phyloP scores from a whole-genome alignment of 1,139 yeast species.

The Blastobotrys elegans region DNA sequence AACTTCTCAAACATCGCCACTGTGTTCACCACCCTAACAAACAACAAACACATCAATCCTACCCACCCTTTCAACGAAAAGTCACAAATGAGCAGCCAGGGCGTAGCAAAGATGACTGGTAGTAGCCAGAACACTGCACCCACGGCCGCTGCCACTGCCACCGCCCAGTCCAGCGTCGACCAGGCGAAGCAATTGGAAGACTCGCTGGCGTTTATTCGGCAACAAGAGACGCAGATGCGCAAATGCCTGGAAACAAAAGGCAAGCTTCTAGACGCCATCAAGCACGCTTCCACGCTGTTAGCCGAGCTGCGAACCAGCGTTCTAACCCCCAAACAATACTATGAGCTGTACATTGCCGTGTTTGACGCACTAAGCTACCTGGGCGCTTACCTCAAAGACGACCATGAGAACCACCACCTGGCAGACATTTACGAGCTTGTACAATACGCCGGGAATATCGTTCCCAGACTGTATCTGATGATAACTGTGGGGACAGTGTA shows the following conservation, averaged over 20 bases:
- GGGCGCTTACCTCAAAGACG: slow-evolving; percentile 58
- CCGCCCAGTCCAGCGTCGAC: slow-evolving; percentile 12
- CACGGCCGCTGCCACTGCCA: background rate
- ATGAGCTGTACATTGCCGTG: slow-evolving; percentile 80
- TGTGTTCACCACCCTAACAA: no score
- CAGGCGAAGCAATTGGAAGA: slow-evolving; percentile 40
- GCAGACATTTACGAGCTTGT: slow-evolving; percentile 92
- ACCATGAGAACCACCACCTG: slow-evolving; percentile 69
- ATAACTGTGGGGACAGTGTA: slow-evolving; percentile 90
- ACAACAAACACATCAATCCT: background rate
- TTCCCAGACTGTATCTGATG: slow-evolving; percentile 91
- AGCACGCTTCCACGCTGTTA: slow-evolving; percentile 78
- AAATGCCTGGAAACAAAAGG: slow-evolving; percentile 63
- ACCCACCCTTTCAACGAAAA: no score
- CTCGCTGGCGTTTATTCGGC: slow-evolving; percentile 54
- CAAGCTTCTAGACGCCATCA: slow-evolving; percentile 79
- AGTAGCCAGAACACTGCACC: background rate
- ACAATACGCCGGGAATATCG: slow-evolving; percentile 86
- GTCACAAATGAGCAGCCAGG: no score
- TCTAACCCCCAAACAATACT: slow-evolving; percentile 86
- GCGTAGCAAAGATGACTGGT: no score
- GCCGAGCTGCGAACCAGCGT: slow-evolving; percentile 74
- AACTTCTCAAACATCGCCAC: no score
- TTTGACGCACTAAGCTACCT: slow-evolving; percentile 78
- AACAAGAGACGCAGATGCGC: slow-evolving; percentile 73